These are phyloP conservation scores for Wickerhamiella brachini DNA, from an alignment of 805 yeast genomes.

Conservation along the genomic window DNA sequence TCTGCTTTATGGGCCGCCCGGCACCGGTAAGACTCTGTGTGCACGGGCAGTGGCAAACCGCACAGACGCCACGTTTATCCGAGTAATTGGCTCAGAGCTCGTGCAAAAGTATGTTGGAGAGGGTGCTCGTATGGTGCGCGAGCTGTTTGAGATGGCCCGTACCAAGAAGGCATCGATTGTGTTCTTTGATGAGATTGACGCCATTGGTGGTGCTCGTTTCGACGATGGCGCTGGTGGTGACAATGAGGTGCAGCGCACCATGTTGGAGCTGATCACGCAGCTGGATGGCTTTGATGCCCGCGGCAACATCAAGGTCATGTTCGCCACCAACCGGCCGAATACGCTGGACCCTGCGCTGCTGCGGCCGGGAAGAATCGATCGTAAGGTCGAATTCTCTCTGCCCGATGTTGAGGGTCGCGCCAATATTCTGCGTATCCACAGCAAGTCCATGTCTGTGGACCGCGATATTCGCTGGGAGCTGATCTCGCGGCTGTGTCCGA, in stretches of 20 bases:
- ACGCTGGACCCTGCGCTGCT: slow-evolving; percentile 94
- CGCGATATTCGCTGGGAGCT: slow-evolving; percentile 97
- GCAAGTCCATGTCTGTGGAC: slow-evolving; percentile 95
- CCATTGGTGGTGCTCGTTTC: slow-evolving; percentile 99
- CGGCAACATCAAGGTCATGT: slow-evolving; percentile 98
- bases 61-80: slow-evolving; percentile 95
- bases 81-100: slow-evolving; percentile 96
- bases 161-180: slow-evolving; percentile 96
- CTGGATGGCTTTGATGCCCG: slow-evolving; percentile 97
- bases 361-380: slow-evolving; percentile 97
- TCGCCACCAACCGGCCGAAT: slow-evolving; percentile 97
- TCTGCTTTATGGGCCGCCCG: slow-evolving; percentile 93
- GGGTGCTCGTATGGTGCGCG: slow-evolving; percentile 99
- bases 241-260: slow-evolving; percentile 96
- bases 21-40: slow-evolving; percentile 95
- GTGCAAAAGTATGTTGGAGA: slow-evolving; percentile 99
- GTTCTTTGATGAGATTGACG: slow-evolving; percentile 96
- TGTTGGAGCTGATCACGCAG: slow-evolving; percentile 96
- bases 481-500: slow-evolving; percentile 93
- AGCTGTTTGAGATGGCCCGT: slow-evolving; percentile 96
- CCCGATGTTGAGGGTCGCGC: slow-evolving; percentile 98
- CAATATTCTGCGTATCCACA: slow-evolving; percentile 90
- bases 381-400: slow-evolving; percentile 91
- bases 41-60: slow-evolving; percentile 99
- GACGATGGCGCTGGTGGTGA: slow-evolving; percentile 99